These are phyloP conservation scores for Neonectria faginata DNA, from an alignment of 2,329 filamentous ascomycete genomes.

Conservation along the genomic window DNA sequence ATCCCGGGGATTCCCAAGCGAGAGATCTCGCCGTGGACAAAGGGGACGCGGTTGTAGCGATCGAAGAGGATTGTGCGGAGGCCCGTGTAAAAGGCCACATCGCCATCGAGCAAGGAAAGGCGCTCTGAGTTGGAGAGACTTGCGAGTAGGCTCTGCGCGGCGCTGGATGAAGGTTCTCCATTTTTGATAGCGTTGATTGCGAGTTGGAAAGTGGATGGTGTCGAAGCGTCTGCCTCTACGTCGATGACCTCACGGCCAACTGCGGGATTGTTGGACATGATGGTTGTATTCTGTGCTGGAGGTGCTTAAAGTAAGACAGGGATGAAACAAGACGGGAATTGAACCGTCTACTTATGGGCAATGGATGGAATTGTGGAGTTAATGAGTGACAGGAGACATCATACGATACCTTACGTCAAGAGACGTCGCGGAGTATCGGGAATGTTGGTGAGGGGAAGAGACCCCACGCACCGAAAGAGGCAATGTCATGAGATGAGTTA, in stretches of 20 bases:
- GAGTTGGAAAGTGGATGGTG: neutral
- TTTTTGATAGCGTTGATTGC: neutral
- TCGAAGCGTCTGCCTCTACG: neutral
- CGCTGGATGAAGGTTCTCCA: neutral
- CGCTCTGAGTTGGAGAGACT: constrained; percentile 11
- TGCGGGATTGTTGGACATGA: neutral
- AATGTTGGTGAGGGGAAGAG: no score
- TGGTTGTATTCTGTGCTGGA: neutral
- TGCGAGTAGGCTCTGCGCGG: neutral
- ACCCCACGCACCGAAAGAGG: no score
- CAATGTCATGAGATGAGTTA: no score
- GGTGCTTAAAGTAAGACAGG: no score
- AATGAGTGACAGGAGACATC: no score
- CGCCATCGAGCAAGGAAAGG: constrained; percentile 22
- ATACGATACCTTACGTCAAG: no score
- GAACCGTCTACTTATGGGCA: no score
- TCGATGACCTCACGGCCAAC: neutral
- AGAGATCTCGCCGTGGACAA: constrained; percentile 30
- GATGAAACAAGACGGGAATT: no score
- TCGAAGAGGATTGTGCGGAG: constrained; percentile 10
- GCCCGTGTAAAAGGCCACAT: constrained; percentile 23
- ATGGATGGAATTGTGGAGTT: no score
- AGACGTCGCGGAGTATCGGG: no score
- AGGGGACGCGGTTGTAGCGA: constrained; percentile 18
- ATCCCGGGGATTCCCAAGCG: constrained; percentile 35